phyloP scores from a whole-genome alignment of 768 basidiomycete species.

The Hypholoma sublateritium region DNA sequence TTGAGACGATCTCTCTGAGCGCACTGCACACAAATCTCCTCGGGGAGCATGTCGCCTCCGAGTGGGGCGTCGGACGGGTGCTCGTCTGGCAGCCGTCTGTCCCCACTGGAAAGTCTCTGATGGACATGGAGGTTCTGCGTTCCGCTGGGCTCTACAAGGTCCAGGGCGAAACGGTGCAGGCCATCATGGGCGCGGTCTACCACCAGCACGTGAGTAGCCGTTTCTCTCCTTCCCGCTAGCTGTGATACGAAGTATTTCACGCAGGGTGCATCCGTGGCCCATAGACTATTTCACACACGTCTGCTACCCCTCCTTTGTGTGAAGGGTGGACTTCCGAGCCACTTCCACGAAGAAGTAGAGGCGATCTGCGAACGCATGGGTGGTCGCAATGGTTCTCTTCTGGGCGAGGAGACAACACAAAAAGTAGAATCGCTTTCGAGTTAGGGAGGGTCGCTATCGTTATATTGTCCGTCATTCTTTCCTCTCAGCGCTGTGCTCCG shows the following conservation, averaged over 20 bases:
- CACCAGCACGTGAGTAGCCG: slow-evolving; percentile 68
- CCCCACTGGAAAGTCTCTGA: slow-evolving; percentile 24
- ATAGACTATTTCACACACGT: slow-evolving; percentile 50
- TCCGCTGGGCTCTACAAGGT: slow-evolving; percentile 76
- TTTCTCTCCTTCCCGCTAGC: not conserved
- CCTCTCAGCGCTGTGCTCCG: not conserved
- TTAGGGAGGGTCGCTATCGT: slow-evolving; percentile 12
- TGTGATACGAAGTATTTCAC: slow-evolving; percentile 7
- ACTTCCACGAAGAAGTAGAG: slow-evolving; percentile 48
- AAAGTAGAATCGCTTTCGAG: slow-evolving; percentile 16
- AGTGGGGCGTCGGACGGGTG: slow-evolving; percentile 74
- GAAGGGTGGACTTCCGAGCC: slow-evolving; percentile 41
- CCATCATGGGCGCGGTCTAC: slow-evolving; percentile 73
- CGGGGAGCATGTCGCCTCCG: slow-evolving; percentile 71
- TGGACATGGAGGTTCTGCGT: slow-evolving; percentile 37
- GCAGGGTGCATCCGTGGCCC: slow-evolving; percentile 48
- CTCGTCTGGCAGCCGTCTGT: slow-evolving; percentile 74
- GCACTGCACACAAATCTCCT: slow-evolving; percentile 69
- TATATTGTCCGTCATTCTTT: slow-evolving; percentile 10
- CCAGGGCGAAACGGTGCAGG: slow-evolving; percentile 74
- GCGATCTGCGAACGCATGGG: slow-evolving; percentile 49
- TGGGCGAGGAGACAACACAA: slow-evolving; percentile 13
- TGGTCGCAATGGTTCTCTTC: slow-evolving; percentile 37
- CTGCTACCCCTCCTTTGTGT: slow-evolving; percentile 43
- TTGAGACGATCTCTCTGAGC: slow-evolving; percentile 54